Conservation (phyloP, 1,284 basidiomycete genomes). For the Austroboletus novae-zelandiae region DNA sequence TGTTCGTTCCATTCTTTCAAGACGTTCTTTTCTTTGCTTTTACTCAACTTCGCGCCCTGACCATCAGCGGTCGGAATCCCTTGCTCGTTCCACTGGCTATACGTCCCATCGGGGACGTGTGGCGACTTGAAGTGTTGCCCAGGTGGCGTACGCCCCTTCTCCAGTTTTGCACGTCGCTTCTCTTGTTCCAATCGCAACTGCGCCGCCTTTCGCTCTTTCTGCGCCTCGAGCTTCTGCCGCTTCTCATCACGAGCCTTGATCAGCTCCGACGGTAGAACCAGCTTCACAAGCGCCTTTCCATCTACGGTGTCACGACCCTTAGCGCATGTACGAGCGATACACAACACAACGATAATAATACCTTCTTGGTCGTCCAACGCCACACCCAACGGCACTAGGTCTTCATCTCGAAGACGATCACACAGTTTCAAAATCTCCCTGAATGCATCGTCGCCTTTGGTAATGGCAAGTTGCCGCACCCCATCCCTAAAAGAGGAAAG, state of each 20-base stretch:
- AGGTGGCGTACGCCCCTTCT: slow-evolving; percentile 80
- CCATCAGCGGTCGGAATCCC: slow-evolving; percentile 86
- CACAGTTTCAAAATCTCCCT: slow-evolving; percentile 82
- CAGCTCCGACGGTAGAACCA: slow-evolving; percentile 83
- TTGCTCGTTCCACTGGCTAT: slow-evolving; percentile 78
- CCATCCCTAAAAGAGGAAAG: slow-evolving; percentile 92
- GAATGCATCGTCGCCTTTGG: slow-evolving; percentile 59
- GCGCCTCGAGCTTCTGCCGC: slow-evolving; percentile 71
- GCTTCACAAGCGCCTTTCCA: slow-evolving; percentile 93
- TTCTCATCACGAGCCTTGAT: slow-evolving; percentile 89
- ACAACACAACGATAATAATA: slow-evolving; percentile 23
- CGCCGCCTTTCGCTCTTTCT: slow-evolving; percentile 80
- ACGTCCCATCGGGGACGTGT: slow-evolving; percentile 65
- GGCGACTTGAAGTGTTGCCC: slow-evolving; percentile 84
- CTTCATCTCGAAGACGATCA: slow-evolving; percentile 88
- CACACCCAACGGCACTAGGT: slow-evolving; percentile 90
- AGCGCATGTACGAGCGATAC: not conserved
- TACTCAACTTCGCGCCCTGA: slow-evolving; percentile 84
- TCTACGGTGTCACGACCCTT: slow-evolving; percentile 45
- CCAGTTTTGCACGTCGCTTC: slow-evolving; percentile 80
- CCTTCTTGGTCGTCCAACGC: slow-evolving; percentile 97
- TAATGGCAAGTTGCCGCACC: slow-evolving; percentile 81
- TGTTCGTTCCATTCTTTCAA: slow-evolving; percentile 80
- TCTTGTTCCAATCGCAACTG: slow-evolving; percentile 69
- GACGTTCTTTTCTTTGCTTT: slow-evolving; percentile 79